Percentiles rank a stretch among this genome's conserved stretches.
Evolutionary conservation across 78 protist species (phyloP).

Genomic region (Anaeramoeba ignava): DNA sequence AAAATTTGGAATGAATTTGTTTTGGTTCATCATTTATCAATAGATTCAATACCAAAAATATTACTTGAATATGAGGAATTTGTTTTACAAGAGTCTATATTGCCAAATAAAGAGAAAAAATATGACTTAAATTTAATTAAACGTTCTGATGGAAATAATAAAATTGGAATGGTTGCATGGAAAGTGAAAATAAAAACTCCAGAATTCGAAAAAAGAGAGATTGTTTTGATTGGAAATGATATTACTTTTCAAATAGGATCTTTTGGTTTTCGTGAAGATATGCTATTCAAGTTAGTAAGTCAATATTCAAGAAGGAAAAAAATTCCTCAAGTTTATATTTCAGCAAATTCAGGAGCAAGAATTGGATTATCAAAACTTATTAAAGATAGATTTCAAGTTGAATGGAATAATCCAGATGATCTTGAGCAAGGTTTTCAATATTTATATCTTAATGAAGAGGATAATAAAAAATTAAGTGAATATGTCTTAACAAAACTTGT

Average conservation of each 20-base stretch:
- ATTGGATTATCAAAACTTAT: slow-evolving; percentile 85
- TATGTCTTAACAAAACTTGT: no score
- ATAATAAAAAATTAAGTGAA: slow-evolving; percentile 25
- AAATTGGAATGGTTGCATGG: slow-evolving; percentile 88
- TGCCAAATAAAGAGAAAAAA: no score
- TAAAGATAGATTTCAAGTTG: slow-evolving; percentile 44
- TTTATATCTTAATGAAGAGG: slow-evolving; percentile 65
- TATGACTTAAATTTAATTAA: no score
- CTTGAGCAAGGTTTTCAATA: slow-evolving; percentile 57
- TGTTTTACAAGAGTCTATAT: background rate
- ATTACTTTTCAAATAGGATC: slow-evolving; percentile 80
- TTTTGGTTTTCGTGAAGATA: slow-evolving; percentile 62
- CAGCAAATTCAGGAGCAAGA: slow-evolving; percentile 91
- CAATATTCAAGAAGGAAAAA: slow-evolving; percentile 59
- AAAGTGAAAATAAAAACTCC: slow-evolving; percentile 55
- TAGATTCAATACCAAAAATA: background rate
- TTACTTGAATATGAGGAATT: background rate
- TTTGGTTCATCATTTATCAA: slow-evolving; percentile 26
- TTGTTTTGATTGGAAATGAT: slow-evolving; percentile 84
- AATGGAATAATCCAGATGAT: slow-evolving; percentile 44
- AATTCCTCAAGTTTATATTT: slow-evolving; percentile 78
- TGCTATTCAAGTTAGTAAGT: slow-evolving; percentile 45
- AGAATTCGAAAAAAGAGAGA: slow-evolving; percentile 67
- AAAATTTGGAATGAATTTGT: background rate
- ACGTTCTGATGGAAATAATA: slow-evolving; percentile 46